Base-by-base conservation (phyloP, 768 basidiomycete species). In the Rhodotorula kratochvilovae region DNA sequence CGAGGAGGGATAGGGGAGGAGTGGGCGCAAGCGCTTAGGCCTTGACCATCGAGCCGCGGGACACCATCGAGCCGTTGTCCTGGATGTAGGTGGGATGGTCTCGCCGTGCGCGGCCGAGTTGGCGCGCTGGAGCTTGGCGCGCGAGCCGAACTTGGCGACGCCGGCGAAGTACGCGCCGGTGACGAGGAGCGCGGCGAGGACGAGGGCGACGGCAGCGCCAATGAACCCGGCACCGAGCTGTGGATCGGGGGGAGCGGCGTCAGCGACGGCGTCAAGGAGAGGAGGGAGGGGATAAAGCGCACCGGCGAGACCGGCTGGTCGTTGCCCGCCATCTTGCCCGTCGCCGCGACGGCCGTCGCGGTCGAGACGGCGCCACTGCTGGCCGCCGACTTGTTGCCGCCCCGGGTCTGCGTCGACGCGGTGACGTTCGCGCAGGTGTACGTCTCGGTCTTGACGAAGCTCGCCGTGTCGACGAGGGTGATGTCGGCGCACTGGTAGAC, bases 401-500 rank as follows among this genome's bases (percentile, higher is more conserved):
- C n/a, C n/a, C n/a, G 48, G 3, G 48, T 50, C 17, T 78, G 60
- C 6, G 76, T 61, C 16, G 67, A 67, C 25, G 67, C 59, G 19
- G 77, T 76, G 58, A 66, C 59, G 68, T 78, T 78, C 21, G 59
- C 61, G 71, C 77, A 78, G 36, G 67, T 66, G 61, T 75, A 76
- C 11, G 61, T 59, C 21, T 64, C n/a, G 29, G 67, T 63, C 3
- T 70, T 46, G 50, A 66, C 67, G 48, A 66, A 76, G 8, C 43
- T 51, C 42, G 66, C 56, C 8, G 73, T 21, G 2, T 54, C 66
- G 46, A 76, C 73, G 23, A 78, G 70, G 16, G 46, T 73, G 61
- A 78, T 64, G 56, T 78, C 77, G 60, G 77, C 77, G 45, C 77
- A 78, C 45, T 75, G 66, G 65, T 75, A 76, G 61, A 65, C 68